Base-by-base conservation (phyloP, 805 yeast genomes). In the Starmerella tilneyi region DNA sequence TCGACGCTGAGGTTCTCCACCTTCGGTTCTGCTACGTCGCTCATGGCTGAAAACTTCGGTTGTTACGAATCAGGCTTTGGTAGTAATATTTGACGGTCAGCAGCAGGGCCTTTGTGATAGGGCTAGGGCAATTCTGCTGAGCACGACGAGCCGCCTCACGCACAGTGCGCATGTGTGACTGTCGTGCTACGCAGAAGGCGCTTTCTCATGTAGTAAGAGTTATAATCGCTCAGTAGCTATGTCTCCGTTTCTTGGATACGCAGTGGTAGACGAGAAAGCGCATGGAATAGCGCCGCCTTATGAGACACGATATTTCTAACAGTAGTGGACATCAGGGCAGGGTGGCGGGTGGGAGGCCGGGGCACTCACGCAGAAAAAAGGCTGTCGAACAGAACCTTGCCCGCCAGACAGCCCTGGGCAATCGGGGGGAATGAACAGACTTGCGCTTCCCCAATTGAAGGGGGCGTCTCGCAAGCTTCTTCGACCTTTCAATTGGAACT, bases 1-100 rank as follows among this genome's bases (percentile, higher is more conserved):
- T 63, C 68, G 16, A 53, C 49, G 48, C 51, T 54, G 46, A 53
- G 49, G 34, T 53, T 48, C 47, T 54, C 56, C 6, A 53, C 45
- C 33, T 52, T 48, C 29, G 47, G 47, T 47, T 42, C 54, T 16
- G 38, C 43, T 19, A 20, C 43, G 35, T 43, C 36, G 38, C 43
- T 42, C 46, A 38, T 48, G 17, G 41, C 28, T 39, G 34, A 30
- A 39, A 20, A 39, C 22, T 36, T 36, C 40, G 29, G 30, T 15
- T 24, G 40, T 12, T 15, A n/a, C 8, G 24, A 22, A 24, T 9
- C 11, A 11, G 24, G 9, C 24, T 33, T 33, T 22, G 20, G 37
- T 33, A 19, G n/a, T 33, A 33, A 21, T 33, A 17, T 20, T 34
- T n/a, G 4, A 8, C 8, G 8, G 6, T 5, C 20, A 1, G 12